Base-by-base conservation (phyloP, 495 filamentous ascomycete species). In the Penicillium silybi region DNA sequence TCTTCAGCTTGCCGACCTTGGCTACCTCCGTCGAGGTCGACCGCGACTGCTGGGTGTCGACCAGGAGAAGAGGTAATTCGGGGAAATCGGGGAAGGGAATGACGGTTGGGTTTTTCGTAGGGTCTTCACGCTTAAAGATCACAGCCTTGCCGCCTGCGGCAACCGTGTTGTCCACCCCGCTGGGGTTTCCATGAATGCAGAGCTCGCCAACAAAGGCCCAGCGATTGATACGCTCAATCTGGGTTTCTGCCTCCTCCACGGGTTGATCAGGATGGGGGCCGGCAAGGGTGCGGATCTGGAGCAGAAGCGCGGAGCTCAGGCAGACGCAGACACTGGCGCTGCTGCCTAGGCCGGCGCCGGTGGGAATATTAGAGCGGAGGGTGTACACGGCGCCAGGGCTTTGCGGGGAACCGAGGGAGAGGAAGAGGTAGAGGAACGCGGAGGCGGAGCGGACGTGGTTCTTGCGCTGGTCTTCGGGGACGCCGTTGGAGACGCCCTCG, bases 171-270 rank as follows among this genome's bases (percentile, higher is more conserved):
- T 98, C 93, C 45, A 98, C 89, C 0, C 93, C 93, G 8, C 89
- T 95, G 4, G 93, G 92, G 64, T 96, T 96, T 22, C 92, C 92
- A 68, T 98, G 93, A 39, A 96, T 97, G 61, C 89, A 92, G 80
- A 97, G 85, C 71, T 98, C 93, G 22, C 88, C 90, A 1, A 97
- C 93, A 64, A 95, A 97, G 0, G 93, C 92, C 93, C 93, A 98
- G 46, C 87, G 83, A 65, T 98, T 98, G 62, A 98, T 95, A 48
- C 92, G 84, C 71, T 97, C 90, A 18, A 96, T 76, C 63, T 97
- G 92, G 34, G 87, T 65, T 32, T 86, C 84, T 34, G 86, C 86
- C 74, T 97, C 93, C 13, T 85, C 80, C 2, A 80, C 60, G 11
- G 88, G 87, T 67, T 97, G 92, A 62, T 96, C 92, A 6, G 84